Conservation (phyloP, 164 flowering plant genomes). For the Nymphaea colorata region DNA sequence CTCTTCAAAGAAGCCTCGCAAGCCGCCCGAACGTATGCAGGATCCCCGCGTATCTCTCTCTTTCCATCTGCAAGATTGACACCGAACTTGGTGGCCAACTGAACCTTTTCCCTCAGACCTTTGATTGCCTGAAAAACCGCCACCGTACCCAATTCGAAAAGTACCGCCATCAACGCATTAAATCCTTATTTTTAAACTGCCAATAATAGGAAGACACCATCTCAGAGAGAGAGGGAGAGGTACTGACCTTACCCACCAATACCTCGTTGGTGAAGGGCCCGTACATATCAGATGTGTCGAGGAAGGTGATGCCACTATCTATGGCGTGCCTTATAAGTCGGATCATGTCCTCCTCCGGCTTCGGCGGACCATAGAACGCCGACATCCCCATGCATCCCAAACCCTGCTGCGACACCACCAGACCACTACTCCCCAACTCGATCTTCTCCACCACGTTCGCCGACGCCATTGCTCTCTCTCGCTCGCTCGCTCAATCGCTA, state of each 20-base stretch:
- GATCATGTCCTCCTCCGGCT: slow-evolving; percentile 26
- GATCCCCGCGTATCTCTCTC: slow-evolving; percentile 7
- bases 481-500: too few species aligned
- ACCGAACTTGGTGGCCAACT: slow-evolving; percentile 19
- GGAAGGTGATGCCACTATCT: slow-evolving; percentile 22
- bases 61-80: slow-evolving; percentile 1
- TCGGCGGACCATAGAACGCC: slow-evolving; percentile 20
- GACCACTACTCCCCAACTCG: slow-evolving; percentile 24
- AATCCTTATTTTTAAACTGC: background rate
- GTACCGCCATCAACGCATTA: background rate
- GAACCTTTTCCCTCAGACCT: slow-evolving; percentile 11
- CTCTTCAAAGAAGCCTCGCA: slow-evolving; percentile 11
- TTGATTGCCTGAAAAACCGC: slow-evolving; percentile 11
- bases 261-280: slow-evolving; percentile 27
- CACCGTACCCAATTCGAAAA: background rate
- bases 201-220: background rate
- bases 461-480: background rate
- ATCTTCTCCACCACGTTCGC: slow-evolving; percentile 10
- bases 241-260: slow-evolving; percentile 18
- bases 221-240: background rate
- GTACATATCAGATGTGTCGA: slow-evolving; percentile 33
- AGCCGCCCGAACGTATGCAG: slow-evolving; percentile 4
- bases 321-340: slow-evolving; percentile 23
- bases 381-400: slow-evolving; percentile 33
- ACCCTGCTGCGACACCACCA: slow-evolving; percentile 20